A percentile compares a stretch with the other conserved stretches of the same genome.
These are phyloP conservation scores for Candida khao-thaluensis DNA, from an alignment of 805 yeast species.

Conservation along the genomic window DNA sequence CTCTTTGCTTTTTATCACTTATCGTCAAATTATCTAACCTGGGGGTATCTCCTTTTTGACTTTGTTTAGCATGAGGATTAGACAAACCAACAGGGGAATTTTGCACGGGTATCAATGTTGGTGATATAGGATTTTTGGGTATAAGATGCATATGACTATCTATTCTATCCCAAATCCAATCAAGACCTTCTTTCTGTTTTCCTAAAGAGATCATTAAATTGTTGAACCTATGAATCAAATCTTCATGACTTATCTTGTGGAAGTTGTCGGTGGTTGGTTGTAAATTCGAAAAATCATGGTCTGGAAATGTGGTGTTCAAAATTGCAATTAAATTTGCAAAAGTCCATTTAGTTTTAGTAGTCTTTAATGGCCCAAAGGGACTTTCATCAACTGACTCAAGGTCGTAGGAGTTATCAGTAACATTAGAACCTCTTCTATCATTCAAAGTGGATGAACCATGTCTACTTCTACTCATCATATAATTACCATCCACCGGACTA, in stretches of 20 bases:
- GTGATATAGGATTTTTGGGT: constrained; percentile 30
- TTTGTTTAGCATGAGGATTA: constrained; percentile 14
- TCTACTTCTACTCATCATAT: constrained; percentile 13
- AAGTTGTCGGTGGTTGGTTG: constrained; percentile 71
- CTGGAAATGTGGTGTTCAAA: constrained; percentile 90
- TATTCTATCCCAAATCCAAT: constrained; percentile 87
- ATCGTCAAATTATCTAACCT: constrained; percentile 2
- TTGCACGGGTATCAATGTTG: constrained; percentile 16
- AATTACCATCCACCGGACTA: constrained; percentile 30
- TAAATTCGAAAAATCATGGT: constrained; percentile 86
- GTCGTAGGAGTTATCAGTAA: constrained; percentile 23
- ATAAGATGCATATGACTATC: constrained; percentile 75
- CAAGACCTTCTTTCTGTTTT: constrained; percentile 39
- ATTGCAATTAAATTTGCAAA: constrained; percentile 91
- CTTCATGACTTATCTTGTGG: constrained; percentile 38
- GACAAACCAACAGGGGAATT: constrained; percentile 1
- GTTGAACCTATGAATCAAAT: constrained; percentile 66
- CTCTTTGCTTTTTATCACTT: constrained; percentile 9
- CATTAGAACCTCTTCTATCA: constrained; percentile 26
- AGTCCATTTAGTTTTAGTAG: constrained; percentile 80
- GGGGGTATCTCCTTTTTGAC: not conserved
- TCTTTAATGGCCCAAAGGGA: constrained; percentile 92
- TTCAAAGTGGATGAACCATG: constrained; percentile 8
- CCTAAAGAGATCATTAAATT: constrained; percentile 61
- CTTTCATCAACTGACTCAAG: constrained; percentile 39